Evolutionary conservation across 441 rosid species (phyloP), one percentile per base, ranked within the genome.

Genomic region (Adansonia grandidieri): DNA sequence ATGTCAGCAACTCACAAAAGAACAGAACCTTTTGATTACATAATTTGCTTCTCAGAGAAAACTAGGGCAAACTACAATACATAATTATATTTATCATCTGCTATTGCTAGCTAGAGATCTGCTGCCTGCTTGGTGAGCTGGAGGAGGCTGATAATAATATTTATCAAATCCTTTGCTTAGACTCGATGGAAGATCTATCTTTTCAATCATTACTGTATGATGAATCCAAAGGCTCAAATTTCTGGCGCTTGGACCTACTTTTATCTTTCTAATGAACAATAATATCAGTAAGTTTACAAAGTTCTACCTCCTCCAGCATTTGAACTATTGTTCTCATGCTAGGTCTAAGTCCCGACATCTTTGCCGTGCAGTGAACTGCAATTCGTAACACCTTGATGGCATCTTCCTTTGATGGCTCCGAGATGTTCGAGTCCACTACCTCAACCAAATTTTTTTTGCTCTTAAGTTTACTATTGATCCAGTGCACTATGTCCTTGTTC

Each of bases 251-350:
- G 10, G 58, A 51, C 61, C 80, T 67, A 24, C 60, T 78, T 73
- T 67, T 74, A 24, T 65, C 63, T 8, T 60, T 82, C 63, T 77
- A 77, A 32, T 78, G 24, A 15, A 81, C 83, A 22, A 80, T 37
- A 63, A 81, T 71, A 61, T 63, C 45, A 0, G 76, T 63, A 47
- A 83, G 85, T 53, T 19, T 32, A 64, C 82, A 81, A 48, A 84
- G 85, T 71, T 84, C 80, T 48, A 82, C 86, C 37, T 86, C 87
- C 82, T 90, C 89, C 40, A 90, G 77, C 88, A 88, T 88, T 57
- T 84, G 84, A 71, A 90, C 91, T 28, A 90, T 90, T 71, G 79
- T 79, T 76, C 88, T 85, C 91, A 87, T 90, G 8, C 79, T 85
- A 22, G 91, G 94, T 75, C 94, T 86, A 22, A 74, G 66, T 2